Base-by-base conservation (phyloP, 202 grass and related monocot genomes). In the Carex arenaria region DNA sequence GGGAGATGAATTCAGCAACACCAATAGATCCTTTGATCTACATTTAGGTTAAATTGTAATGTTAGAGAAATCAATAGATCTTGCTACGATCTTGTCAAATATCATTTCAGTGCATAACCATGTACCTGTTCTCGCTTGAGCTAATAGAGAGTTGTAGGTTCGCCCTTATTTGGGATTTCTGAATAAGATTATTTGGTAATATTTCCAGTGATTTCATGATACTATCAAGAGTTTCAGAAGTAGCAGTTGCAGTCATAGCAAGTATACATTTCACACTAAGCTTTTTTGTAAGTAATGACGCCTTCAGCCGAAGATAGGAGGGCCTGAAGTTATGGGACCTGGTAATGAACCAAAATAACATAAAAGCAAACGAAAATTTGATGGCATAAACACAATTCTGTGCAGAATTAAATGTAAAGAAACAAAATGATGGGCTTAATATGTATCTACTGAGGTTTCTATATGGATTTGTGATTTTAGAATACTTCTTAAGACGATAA, bases 301-400 rank as follows among this genome's bases (percentile, higher is more conserved):
- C 84, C 34, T 87, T 90, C 68, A 94, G 89, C 87, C 89, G 91
- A 84, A 95, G 91, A 95, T 98, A 98, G 10, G 90, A 95, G 90
- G 95, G 95, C 64, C 92, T 91, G 84, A 98, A 98, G 84, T 95
- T 98, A 90, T 98, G 92, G 53, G 95, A 98, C 95, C 95, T 98
- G 85, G 62, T 57, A 81, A 83, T 18, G 14, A 64, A 86, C 26
- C 53, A 74, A 70, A 36, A 30, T 11, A 86, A 79, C 12, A 32
- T 57, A 49, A 70, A 56, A 78, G 36, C 15, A 59, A 47, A 56
- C 0, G 38, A 40, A 17, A 54, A 54, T 30, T 53, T 60, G 53
- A 40, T 38, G 15, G 53, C 28, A 60, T 14, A 78, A 78, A 59
- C 28, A 78, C 26, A 59, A 8, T 78, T 59, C 17, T 30, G 59